phyloP scores from a whole-genome alignment of 2,329 filamentous ascomycete species.

The Penicillium aurantiogriseum region DNA sequence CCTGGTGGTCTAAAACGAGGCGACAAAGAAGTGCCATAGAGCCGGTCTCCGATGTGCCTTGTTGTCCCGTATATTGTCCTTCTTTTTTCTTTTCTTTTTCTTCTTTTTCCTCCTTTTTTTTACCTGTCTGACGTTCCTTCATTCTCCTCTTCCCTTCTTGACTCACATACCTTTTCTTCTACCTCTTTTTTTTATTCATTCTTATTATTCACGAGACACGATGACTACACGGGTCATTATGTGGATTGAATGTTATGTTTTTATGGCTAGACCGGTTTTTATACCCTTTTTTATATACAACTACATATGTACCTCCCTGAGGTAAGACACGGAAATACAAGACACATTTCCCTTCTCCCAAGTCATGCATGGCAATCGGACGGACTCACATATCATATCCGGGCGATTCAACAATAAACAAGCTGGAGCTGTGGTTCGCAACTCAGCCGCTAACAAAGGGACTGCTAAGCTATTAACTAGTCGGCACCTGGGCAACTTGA shows the following conservation, averaged over 20 bases:
- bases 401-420: neutral
- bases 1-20: conserved; percentile 56
- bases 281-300: conserved; percentile 11
- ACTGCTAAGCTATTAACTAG: neutral
- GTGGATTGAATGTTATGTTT: conserved; percentile 4
- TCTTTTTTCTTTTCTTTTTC: neutral
- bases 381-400: neutral
- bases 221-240: conserved; percentile 12
- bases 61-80: conserved; percentile 1
- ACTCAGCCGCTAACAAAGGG: too few relatives aligned
- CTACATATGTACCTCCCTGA: neutral
- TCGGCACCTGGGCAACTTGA: neutral
- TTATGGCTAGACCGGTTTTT: conserved; percentile 8
- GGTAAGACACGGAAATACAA: neutral
- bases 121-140: conserved; percentile 5
- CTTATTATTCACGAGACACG: conserved; percentile 14
- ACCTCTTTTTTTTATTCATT: neutral
- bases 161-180: conserved; percentile 5
- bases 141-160: neutral
- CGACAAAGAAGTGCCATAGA: conserved; percentile 52
- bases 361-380: neutral
- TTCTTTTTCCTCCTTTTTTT: neutral
- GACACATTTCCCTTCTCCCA: neutral
- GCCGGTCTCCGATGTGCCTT: conserved; percentile 24
- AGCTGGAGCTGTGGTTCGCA: neutral